Conservation (phyloP, 495 filamentous ascomycete species). For the Daldinia vernicosa region DNA sequence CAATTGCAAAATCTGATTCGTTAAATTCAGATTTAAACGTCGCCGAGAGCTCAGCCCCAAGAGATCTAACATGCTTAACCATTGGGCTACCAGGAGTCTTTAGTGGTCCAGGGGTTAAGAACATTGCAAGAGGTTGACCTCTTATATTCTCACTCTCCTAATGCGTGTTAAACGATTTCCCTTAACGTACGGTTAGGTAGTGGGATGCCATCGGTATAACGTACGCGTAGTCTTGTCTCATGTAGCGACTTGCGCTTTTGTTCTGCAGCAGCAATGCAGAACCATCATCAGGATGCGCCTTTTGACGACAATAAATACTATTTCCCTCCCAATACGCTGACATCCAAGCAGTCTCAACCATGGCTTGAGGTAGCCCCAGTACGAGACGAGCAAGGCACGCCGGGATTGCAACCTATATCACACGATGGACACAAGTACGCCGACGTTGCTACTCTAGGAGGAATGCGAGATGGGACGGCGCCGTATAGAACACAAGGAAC, state of each 20-base stretch:
- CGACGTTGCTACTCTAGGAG: not conserved
- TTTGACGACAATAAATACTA: conserved; percentile 32
- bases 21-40: not conserved
- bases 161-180: not conserved
- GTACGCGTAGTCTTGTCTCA: conserved; percentile 4
- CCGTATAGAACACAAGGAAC: conserved; percentile 15
- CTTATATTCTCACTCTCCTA: not conserved
- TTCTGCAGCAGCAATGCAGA: conserved; percentile 35
- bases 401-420: conserved; percentile 20
- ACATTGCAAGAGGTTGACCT: not conserved
- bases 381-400: conserved; percentile 26
- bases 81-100: not conserved
- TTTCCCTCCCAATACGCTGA: conserved; percentile 18
- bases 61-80: not conserved
- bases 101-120: not conserved
- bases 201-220: not conserved
- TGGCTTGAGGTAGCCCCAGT: conserved; percentile 14
- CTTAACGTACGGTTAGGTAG: not conserved
- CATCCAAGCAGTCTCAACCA: conserved; percentile 7
- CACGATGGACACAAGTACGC: conserved; percentile 31
- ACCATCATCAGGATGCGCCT: conserved; percentile 15
- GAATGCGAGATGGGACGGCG: conserved; percentile 1
- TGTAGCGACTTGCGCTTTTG: conserved; percentile 3
- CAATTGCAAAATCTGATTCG: not conserved
- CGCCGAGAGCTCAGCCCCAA: not conserved